Evolutionary conservation across 352 stramenopile species (phyloP), one percentile per base, ranked within the genome.

Genomic region (Phytophthora boehmeriae): DNA sequence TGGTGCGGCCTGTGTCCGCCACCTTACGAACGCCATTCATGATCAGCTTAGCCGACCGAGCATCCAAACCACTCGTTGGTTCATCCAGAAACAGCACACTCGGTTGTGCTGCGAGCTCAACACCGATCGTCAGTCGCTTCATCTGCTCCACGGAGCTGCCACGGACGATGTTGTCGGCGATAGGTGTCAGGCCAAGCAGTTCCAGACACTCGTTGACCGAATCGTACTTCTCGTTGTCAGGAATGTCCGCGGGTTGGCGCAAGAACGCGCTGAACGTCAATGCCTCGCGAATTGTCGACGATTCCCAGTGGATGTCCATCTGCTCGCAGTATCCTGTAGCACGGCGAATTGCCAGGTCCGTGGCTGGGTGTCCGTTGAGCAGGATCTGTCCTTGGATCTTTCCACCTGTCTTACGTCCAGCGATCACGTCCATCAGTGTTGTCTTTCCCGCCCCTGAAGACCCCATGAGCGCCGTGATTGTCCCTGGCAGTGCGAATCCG

Each of bases 301-400:
- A 90, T 23, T 88, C 73, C 9, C 78, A 82, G 30, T 97, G 76
- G 23, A 86, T 81, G 53, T 97, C 90, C 57, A 94, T 89, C 52
- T 97, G 89, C 51, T 80, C 72, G 36, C 73, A 81, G 42, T 81
- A 81, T 14, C 70, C 73, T 9, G 74, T 86, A 4, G 58, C 61
- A 3, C 75, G 66, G 16, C 71, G 72, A 19, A 71, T 77, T 10
- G 57, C 57, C 11, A 59, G 34, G 17, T 66, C 42, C 2, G 48
- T 66, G 34, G 57, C 57, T 0, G 9, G 47, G 25, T 66, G 49
- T 16, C 57, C 48, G 59, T 66, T 66, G 2, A 66, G 35, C 1
- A 66, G 34, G 25, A 66, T 59, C 10, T 54, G 39, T 23, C 57
- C 48, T 20, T 35, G 41, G 28, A 59, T 59, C 6, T 54, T 66